Evolutionary conservation across 202 grass and related monocot species (phyloP).

Genomic region (Elaeis oleifera): DNA sequence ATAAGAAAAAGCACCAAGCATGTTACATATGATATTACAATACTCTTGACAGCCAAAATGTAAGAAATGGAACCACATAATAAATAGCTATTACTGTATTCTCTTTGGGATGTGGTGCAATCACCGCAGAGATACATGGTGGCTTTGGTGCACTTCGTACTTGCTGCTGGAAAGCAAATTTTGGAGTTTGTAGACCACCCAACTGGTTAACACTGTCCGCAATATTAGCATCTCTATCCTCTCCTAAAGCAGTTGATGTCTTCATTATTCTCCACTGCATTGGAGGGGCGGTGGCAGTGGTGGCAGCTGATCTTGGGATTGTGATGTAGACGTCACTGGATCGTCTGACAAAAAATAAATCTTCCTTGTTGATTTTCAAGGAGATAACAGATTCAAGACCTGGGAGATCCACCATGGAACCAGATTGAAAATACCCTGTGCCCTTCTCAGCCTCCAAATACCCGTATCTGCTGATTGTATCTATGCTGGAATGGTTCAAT

Average conservation of each 20-base stretch:
- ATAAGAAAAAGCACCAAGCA: not conserved
- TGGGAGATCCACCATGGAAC: conserved; percentile 54
- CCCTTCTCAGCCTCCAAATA: conserved; percentile 30
- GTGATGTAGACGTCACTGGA: conserved; percentile 13
- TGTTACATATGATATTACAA: no score
- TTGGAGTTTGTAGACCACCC: conserved; percentile 27
- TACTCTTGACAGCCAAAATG: no score
- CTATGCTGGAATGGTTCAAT: conserved; percentile 29
- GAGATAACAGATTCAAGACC: conserved; percentile 64
- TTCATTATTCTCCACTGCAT: conserved; percentile 81
- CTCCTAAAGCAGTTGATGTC: conserved; percentile 32
- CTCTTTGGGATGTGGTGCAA: conserved; percentile 28
- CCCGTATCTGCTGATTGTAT: conserved; percentile 27
- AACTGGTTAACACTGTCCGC: conserved; percentile 10
- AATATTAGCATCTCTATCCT: conserved; percentile 25
- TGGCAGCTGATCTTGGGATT: conserved; percentile 49
- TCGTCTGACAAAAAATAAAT: conserved; percentile 23
- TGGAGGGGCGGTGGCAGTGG: conserved; percentile 85
- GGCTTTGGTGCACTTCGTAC: conserved; percentile 22
- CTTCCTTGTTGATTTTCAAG: conserved; percentile 32
- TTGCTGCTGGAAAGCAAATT: conserved; percentile 22
- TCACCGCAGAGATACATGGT: conserved; percentile 6
- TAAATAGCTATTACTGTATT: conserved; percentile 32
- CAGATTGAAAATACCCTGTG: conserved; percentile 31
- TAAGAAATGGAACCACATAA: no score